Evolutionary conservation across 169 alveolate genomes (phyloP).

Genomic region (Cardiosporidium cionae): DNA sequence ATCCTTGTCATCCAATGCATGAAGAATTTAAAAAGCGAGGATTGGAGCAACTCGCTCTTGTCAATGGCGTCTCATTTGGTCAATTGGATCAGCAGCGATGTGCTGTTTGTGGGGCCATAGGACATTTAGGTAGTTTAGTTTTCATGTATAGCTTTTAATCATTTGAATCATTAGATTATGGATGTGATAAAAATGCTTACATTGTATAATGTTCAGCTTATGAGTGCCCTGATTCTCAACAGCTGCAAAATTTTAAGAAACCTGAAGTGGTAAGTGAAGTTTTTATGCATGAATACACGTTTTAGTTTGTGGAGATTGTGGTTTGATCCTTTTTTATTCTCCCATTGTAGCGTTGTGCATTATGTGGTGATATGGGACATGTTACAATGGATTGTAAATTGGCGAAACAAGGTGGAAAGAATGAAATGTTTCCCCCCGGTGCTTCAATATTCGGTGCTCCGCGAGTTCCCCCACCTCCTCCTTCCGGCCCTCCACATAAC

Average conservation of each 20-base stretch:
- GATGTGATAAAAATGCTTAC: neutral
- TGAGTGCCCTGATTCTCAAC: constrained; percentile 33
- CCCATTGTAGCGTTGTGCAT: constrained; percentile 63
- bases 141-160: neutral
- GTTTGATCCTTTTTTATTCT: neutral
- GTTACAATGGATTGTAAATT: constrained; percentile 77
- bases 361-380: constrained; percentile 85
- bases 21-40: constrained; percentile 26
- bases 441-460: neutral
- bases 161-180: neutral
- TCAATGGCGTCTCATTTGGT: constrained; percentile 21
- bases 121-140: constrained; percentile 15
- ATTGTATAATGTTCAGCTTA: constrained; percentile 5
- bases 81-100: constrained; percentile 15
- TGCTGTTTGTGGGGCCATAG: constrained; percentile 26
- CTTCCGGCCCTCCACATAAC: neutral
- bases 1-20: constrained; percentile 20
- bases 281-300: neutral
- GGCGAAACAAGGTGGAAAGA: constrained; percentile 32
- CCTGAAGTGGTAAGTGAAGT: constrained; percentile 19
- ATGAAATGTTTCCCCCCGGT: neutral
- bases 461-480: constrained; percentile 16
- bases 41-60: constrained; percentile 22
- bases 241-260: constrained; percentile 14
- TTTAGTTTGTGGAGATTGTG: neutral